Evolutionary conservation across 1,139 yeast species (phyloP).

Genomic region (Hemisphaericaspora xylanilytica): DNA sequence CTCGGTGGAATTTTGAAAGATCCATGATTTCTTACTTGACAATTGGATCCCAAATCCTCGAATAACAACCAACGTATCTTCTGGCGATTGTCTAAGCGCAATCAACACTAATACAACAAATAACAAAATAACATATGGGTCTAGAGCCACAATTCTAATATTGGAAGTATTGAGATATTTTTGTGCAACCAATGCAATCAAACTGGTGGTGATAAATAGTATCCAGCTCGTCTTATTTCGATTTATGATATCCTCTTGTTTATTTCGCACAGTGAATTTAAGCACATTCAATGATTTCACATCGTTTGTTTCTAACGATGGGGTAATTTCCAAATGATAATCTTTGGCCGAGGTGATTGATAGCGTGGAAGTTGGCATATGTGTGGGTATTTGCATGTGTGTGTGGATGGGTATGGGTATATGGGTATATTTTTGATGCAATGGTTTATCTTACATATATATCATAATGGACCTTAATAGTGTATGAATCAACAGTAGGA

Average conservation of each 20-base stretch:
- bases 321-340: slow-evolving; percentile 28
- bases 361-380: background rate
- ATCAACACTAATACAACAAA: slow-evolving; percentile 11
- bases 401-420: background rate
- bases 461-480: slow-evolving; percentile 9
- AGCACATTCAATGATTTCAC: slow-evolving; percentile 13
- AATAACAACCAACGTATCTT: slow-evolving; percentile 36
- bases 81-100: slow-evolving; percentile 24
- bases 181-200: slow-evolving; percentile 4
- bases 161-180: background rate
- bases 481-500: too few relatives aligned
- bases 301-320: slow-evolving; percentile 15
- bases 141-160: background rate
- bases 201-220: slow-evolving; percentile 3
- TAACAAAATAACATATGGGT: background rate
- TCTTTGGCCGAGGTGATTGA: slow-evolving; percentile 33
- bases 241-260: slow-evolving; percentile 5
- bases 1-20: slow-evolving; percentile 20
- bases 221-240: background rate
- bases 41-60: slow-evolving; percentile 40
- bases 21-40: slow-evolving; percentile 28
- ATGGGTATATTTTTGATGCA: background rate
- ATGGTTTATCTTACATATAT: slow-evolving; percentile 10
- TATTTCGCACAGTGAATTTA: slow-evolving; percentile 16
- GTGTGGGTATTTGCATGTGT: background rate